Percentiles rank a stretch among this genome's conserved stretches.
Evolutionary conservation across 2,329 filamentous ascomycete species (phyloP).

Genomic region (Xylariaceae sp.): DNA sequence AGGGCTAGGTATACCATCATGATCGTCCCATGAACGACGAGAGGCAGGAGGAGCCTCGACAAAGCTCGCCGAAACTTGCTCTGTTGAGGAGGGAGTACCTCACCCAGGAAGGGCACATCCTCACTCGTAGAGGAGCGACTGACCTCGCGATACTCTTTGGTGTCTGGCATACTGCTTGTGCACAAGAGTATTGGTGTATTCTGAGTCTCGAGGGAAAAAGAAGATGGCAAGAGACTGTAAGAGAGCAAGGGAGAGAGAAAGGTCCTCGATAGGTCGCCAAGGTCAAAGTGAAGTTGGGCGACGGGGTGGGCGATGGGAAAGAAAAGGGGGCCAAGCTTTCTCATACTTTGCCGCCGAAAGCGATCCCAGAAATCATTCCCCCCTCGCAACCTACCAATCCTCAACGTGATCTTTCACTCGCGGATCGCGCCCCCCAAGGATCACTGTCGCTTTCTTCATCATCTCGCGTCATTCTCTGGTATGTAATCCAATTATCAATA

Average conservation of each 20-base stretch:
- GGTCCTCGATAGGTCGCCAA: no score
- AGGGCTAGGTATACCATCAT: background rate
- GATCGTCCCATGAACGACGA: background rate
- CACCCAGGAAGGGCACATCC: background rate
- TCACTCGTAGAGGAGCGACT: background rate
- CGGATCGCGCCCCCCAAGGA: no score
- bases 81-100: background rate
- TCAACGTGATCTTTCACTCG: no score
- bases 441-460: background rate
- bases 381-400: no score
- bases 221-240: background rate
- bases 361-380: background rate
- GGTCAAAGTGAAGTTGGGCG: background rate
- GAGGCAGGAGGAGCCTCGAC: background rate
- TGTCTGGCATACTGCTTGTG: background rate
- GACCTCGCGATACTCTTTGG: background rate
- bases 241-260: no score
- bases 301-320: background rate
- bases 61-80: background rate
- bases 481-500: background rate
- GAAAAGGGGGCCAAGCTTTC: background rate
- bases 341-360: background rate
- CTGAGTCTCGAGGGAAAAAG: background rate
- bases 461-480: background rate
- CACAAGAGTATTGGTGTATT: background rate